Evolutionary conservation across 2,329 filamentous ascomycete genomes (phyloP).

Genomic region (Lasiodiplodia gonubiensis): DNA sequence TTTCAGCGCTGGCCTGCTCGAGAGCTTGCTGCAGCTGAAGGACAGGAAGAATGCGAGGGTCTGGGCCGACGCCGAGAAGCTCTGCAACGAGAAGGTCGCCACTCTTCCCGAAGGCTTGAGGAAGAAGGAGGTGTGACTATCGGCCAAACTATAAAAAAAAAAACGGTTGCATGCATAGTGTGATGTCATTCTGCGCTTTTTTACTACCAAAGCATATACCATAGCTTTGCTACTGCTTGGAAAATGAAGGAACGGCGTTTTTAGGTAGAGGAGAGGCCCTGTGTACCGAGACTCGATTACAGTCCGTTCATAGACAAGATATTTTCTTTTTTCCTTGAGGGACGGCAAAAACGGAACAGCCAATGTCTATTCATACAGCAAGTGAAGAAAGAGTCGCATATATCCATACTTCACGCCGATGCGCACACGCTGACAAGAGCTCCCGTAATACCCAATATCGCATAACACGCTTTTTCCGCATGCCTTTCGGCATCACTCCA

Average conservation of each 20-base stretch:
- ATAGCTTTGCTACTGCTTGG: slow-evolving; percentile 4
- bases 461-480: neutral
- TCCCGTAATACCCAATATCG: slow-evolving; percentile 3
- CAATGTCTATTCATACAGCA: slow-evolving; percentile 15
- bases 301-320: slow-evolving; percentile 15
- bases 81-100: slow-evolving; percentile 82
- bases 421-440: slow-evolving; percentile 5
- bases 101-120: slow-evolving; percentile 62
- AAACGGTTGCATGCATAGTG: neutral
- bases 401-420: slow-evolving; percentile 1
- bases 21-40: slow-evolving; percentile 77
- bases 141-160: neutral
- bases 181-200: slow-evolving; percentile 1
- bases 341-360: neutral
- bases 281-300: neutral
- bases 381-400: slow-evolving; percentile 15
- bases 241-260: slow-evolving; percentile 7
- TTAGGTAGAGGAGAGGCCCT: neutral
- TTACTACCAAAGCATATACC: neutral
- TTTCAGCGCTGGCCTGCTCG: slow-evolving; percentile 79
- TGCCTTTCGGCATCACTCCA: neutral
- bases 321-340: slow-evolving; percentile 5
- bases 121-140: slow-evolving; percentile 56
- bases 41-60: slow-evolving; percentile 74
- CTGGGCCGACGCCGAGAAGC: slow-evolving; percentile 83